Evolutionary conservation across 2,329 filamentous ascomycete species (phyloP), one percentile per base, ranked within the genome.

Genomic region (Beauveria pseudobassiana): DNA sequence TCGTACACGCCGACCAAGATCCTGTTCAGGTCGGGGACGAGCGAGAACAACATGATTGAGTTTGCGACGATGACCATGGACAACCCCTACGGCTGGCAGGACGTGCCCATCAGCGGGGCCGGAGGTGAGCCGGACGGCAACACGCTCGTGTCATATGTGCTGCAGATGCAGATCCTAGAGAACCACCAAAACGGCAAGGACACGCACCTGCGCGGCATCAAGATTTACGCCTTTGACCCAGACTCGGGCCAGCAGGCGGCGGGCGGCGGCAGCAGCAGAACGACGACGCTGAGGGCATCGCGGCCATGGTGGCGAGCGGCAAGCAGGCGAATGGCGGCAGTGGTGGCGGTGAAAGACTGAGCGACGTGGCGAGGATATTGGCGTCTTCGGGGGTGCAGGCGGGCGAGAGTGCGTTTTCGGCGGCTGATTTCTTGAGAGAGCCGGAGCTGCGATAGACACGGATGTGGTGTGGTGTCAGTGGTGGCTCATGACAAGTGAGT

Each of bases 171-270:
- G 67, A 88, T 99, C 54, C 83, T 93, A 57, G 95, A 98, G 77
- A 99, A 99, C 71, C 95, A 99, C 73, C 95, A 99, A 76, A 99
- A 99, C 73, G 95, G 95, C 65, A 99, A 99, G 74, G 95, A 99
- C 73, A 99, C 95, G n/a, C 95, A 99, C 78, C 83, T 99, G 26
- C 84, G 95, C 18, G 93, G 92, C 2, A 83, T 99, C 73, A 96
- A 96, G 77, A 88, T 98, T 10, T 99, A 85, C 66, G 83, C 83
- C 1, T 76, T 83, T 20, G 81, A 83, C 64, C 76, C 78, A 30
- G 82, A 83, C 63, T 70, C 72, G 7, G 76, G 78, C 14, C 75
- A 75, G 18, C 58, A 60, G 49, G 49, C 49, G 50, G 58, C 50
- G 50, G 58, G 42, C 49, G 16, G 40, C 30, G 75, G 73, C 4